Base-by-base conservation (phyloP, 2,329 filamentous ascomycete species). In the Microcera coccophila region DNA sequence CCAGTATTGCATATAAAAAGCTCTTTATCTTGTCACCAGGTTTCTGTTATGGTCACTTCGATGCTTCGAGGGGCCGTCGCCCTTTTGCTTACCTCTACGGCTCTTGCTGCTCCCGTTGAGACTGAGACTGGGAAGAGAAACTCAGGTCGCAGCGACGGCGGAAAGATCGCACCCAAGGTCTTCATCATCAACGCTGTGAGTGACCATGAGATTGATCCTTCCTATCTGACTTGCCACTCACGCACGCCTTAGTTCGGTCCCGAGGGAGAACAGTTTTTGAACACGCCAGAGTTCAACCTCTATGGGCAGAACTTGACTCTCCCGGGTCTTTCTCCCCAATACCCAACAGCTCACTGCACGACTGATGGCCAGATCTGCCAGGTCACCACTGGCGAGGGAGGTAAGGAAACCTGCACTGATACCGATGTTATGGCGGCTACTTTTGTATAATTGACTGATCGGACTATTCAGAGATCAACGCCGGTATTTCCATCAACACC, bases 381-480 rank as follows among this genome's bases (percentile, higher is more conserved):
- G 28, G 39, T 48, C 11, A 46, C 39, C 14, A 48, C 46, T 20
- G 46, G 37, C 21, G 44, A 42, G 39, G n/a, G n/a, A n/a, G n/a
- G n/a, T n/a, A n/a, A n/a, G n/a, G n/a, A n/a, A n/a, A n/a, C n/a
- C n/a, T n/a, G n/a, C n/a, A n/a, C n/a, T n/a, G n/a, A n/a, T n/a
- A n/a, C n/a, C n/a, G n/a, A n/a, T n/a, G n/a, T n/a, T n/a, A n/a
- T n/a, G n/a, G n/a, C n/a, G n/a, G n/a, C n/a, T n/a, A n/a, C n/a
- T n/a, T n/a, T n/a, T n/a, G n/a, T n/a, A n/a, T n/a, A n/a, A n/a
- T n/a, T n/a, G n/a, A n/a, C n/a, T n/a, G n/a, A n/a, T n/a, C n/a
- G n/a, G n/a, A n/a, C n/a, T n/a, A n/a, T n/a, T 41, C 41, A 16
- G 47, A 49, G 22, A 52, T 52, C 36, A 52, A 52, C 38, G 49